Conservation (phyloP, 768 basidiomycete genomes). For the Tricholoma hemisulphureum region DNA sequence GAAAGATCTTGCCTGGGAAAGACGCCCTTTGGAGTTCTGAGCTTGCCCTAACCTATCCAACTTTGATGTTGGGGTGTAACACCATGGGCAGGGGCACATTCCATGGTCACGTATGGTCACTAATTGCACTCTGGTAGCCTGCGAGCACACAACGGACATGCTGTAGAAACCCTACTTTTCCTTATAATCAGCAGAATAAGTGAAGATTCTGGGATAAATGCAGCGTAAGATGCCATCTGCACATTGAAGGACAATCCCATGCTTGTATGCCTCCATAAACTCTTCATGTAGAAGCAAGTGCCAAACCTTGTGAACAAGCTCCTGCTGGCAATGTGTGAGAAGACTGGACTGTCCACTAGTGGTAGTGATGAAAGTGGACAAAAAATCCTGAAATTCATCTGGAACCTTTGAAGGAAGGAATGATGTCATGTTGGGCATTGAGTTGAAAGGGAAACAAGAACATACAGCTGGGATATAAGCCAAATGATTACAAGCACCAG, state of each 20-base stretch:
- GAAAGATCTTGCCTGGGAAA: too few relatives aligned
- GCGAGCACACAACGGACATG: too few relatives aligned
- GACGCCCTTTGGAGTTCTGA: too few relatives aligned
- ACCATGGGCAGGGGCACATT: conserved; percentile 36
- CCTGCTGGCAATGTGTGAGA: conserved; percentile 11
- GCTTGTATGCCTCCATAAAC: conserved; percentile 27
- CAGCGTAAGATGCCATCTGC: conserved; percentile 29
- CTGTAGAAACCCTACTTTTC: too few relatives aligned
- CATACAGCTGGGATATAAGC: conserved; percentile 43
- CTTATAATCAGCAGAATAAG: conserved; percentile 39
- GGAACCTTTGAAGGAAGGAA: conserved; percentile 24
- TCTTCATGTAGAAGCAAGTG: conserved; percentile 27
- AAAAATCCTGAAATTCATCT: conserved; percentile 26
- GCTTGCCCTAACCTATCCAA: conserved; percentile 29
- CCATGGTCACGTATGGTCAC: conserved; percentile 38
- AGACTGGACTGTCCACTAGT: conserved; percentile 14
- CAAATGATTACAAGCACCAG: conserved; percentile 35
- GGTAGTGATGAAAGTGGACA: conserved; percentile 3
- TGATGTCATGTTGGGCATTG: neutral
- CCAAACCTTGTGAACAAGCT: too few relatives aligned
- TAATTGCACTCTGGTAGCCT: conserved; percentile 32
- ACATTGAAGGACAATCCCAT: conserved; percentile 34
- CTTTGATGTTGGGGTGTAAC: conserved; percentile 26
- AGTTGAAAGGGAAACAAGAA: too few relatives aligned
- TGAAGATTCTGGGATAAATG: conserved; percentile 33